Evolutionary conservation across 495 filamentous ascomycete species (phyloP), one percentile per base, ranked within the genome.

Genomic region (Pyrenopolyporus hunteri): DNA sequence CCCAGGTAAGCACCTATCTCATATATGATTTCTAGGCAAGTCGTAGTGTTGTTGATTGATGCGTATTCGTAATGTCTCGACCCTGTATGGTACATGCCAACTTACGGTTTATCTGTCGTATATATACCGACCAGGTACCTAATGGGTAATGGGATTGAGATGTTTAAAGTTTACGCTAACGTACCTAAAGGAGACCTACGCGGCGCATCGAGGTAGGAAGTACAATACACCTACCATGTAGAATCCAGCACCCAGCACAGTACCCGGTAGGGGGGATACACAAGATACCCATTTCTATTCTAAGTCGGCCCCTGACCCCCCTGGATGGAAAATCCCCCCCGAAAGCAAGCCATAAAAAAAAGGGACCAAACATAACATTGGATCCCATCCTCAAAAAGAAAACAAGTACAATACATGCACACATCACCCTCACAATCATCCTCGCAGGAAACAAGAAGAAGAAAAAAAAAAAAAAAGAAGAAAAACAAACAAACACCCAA

Each of bases 261-360:
- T 45, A 50, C 36, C 22, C 22, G 42, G 17, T 16, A 33, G 5
- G 33, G n/a, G 11, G 26, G 10, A 14, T 43, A 50, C 36, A 28
- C 29, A 17, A 26, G 26, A 26, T 44, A 44, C n/a, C n/a, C n/a
- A 16, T 17, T 42, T 13, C 11, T 16, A 31, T 20, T 19, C 25
- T 47, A 52, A 42, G 50, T 33, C 50, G 55, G 43, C 61, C 61
- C 61, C 61, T 64, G 54, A 52, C 50, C 50, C 56, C 57, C 56
- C 57, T 66, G 57, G 60, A 52, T 35, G 33, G 54, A 59, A 59
- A 59, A 64, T 55, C 55, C 61, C 55, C 60, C 54, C 26, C 26
- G 9, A 9, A 9, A 9, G 9, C 4, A 29, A 29, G 26, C n/a
- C n/a, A 48, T 22, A 50, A 35, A 60, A 59, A 57, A 59, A 59